These are phyloP conservation scores for Chlorophyllum brunneum DNA, from an alignment of 768 basidiomycete species.

Conservation along the genomic window DNA sequence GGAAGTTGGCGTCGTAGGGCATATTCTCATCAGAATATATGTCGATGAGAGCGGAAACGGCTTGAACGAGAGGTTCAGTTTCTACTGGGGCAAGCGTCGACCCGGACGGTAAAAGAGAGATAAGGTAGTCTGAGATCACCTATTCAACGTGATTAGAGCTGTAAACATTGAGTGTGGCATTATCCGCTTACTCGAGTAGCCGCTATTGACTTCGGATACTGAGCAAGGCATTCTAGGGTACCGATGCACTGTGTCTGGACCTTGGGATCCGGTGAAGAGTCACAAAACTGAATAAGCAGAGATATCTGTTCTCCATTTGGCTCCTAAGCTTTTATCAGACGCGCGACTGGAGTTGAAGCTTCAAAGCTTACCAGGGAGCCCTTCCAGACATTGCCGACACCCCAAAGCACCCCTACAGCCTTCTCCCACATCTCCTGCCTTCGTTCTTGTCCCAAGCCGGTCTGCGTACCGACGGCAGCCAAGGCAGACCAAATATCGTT, in stretches of 20 bases:
- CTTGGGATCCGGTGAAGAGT: slow-evolving; percentile 46
- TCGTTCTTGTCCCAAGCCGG: slow-evolving; percentile 59
- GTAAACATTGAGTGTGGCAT: neutral
- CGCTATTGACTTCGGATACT: slow-evolving; percentile 56
- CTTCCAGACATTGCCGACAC: slow-evolving; percentile 74
- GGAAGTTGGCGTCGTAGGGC: slow-evolving; percentile 81
- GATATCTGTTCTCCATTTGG: slow-evolving; percentile 60
- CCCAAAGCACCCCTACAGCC: slow-evolving; percentile 84
- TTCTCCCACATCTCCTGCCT: slow-evolving; percentile 76
- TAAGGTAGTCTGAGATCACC: slow-evolving; percentile 61
- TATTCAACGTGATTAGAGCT: slow-evolving; percentile 20
- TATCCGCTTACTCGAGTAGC: slow-evolving; percentile 52
- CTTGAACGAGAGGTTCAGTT: slow-evolving; percentile 73
- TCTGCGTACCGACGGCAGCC: slow-evolving; percentile 53
- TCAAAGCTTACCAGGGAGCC: slow-evolving; percentile 50
- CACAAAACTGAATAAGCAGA: slow-evolving; percentile 63
- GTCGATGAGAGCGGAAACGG: slow-evolving; percentile 81
- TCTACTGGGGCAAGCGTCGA: slow-evolving; percentile 36
- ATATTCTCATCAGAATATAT: slow-evolving; percentile 87
- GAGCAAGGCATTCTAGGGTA: slow-evolving; percentile 81
- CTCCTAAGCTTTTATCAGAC: slow-evolving; percentile 28
- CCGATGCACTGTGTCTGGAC: slow-evolving; percentile 79
- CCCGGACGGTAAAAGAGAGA: slow-evolving; percentile 55
- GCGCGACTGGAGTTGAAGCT: neutral
- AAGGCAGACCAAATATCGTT: slow-evolving; percentile 62